Conservation (phyloP, 768 basidiomycete genomes). For the Agaricus sinodeliciosus region DNA sequence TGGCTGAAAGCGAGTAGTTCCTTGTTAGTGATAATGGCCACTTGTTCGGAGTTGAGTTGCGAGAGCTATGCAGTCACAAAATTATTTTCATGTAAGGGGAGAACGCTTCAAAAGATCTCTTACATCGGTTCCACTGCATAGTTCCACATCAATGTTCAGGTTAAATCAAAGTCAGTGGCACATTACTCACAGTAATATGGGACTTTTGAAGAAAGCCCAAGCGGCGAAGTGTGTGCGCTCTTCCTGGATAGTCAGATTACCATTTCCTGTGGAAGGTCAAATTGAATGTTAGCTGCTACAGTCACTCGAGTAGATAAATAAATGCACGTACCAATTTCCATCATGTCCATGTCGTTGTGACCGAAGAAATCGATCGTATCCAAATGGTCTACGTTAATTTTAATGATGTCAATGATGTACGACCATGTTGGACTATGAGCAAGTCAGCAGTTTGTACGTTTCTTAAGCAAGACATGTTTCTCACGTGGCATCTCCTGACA, state of each 20-base stretch:
- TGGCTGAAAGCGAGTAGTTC: slow-evolving; percentile 53
- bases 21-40: slow-evolving; percentile 42
- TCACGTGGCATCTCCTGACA: slow-evolving; percentile 41
- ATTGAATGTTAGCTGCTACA: not conserved
- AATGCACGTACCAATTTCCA: slow-evolving; percentile 16
- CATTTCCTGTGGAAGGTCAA: slow-evolving; percentile 31
- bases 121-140: slow-evolving; percentile 32
- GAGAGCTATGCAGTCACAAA: slow-evolving; percentile 27
- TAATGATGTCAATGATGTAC: slow-evolving; percentile 41
- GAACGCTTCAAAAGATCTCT: slow-evolving; percentile 5
- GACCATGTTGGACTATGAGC: slow-evolving; percentile 36
- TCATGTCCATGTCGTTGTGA: slow-evolving; percentile 11
- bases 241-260: slow-evolving; percentile 39
- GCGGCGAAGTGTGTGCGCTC: slow-evolving; percentile 53
- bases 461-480: not conserved
- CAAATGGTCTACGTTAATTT: slow-evolving; percentile 27
- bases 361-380: slow-evolving; percentile 8
- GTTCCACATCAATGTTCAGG: not conserved
- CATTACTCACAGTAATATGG: slow-evolving; percentile 38
- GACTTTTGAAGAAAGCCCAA: slow-evolving; percentile 53
- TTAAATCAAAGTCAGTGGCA: not conserved
- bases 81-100: slow-evolving; percentile 5
- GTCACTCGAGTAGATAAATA: too few species aligned
- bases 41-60: slow-evolving; percentile 30
- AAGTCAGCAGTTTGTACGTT: not conserved